A percentile compares a stretch with the other conserved stretches of the same genome.
Evolutionary conservation across 2,329 filamentous ascomycete genomes (phyloP).

Genomic region (Fusarium luffae): DNA sequence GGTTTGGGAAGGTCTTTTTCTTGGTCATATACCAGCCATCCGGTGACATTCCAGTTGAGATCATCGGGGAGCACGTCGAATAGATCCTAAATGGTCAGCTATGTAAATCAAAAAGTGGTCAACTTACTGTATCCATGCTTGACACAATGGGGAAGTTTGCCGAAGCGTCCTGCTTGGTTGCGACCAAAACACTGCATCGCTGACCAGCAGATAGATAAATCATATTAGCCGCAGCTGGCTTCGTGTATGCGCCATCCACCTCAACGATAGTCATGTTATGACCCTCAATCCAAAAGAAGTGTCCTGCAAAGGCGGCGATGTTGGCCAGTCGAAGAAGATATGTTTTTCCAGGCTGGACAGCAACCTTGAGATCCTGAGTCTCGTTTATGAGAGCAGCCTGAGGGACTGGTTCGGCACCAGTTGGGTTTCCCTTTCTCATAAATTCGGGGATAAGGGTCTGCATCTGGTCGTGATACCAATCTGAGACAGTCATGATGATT

Average conservation of each 20-base stretch:
- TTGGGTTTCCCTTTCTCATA: constrained; percentile 65
- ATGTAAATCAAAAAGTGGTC: neutral
- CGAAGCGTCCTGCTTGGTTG: constrained; percentile 67
- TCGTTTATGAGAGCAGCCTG: constrained; percentile 78
- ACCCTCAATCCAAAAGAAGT: constrained; percentile 74
- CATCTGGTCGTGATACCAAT: constrained; percentile 76
- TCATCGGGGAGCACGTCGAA: constrained; percentile 75
- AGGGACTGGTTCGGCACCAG: constrained; percentile 73
- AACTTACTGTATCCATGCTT: constrained; percentile 73
- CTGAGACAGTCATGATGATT: constrained; percentile 72
- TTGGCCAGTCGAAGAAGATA: constrained; percentile 61
- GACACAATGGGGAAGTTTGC: constrained; percentile 75
- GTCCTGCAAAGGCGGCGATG: constrained; percentile 75
- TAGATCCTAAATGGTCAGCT: constrained; percentile 58
- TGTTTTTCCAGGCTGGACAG: constrained; percentile 73
- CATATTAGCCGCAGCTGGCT: constrained; percentile 67
- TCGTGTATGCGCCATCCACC: constrained; percentile 77
- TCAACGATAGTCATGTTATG: constrained; percentile 77
- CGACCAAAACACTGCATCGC: constrained; percentile 71
- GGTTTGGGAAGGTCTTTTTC: constrained; percentile 60
- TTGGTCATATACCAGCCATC: constrained; percentile 70
- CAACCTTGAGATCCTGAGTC: constrained; percentile 67
- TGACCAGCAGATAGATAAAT: constrained; percentile 77
- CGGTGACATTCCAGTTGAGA: constrained; percentile 75
- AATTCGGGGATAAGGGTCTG: constrained; percentile 58